Percentiles rank a stretch among this genome's conserved stretches.
Evolutionary conservation across 805 yeast genomes (phyloP).

Genomic region (Kodamaea lidongshanica): DNA sequence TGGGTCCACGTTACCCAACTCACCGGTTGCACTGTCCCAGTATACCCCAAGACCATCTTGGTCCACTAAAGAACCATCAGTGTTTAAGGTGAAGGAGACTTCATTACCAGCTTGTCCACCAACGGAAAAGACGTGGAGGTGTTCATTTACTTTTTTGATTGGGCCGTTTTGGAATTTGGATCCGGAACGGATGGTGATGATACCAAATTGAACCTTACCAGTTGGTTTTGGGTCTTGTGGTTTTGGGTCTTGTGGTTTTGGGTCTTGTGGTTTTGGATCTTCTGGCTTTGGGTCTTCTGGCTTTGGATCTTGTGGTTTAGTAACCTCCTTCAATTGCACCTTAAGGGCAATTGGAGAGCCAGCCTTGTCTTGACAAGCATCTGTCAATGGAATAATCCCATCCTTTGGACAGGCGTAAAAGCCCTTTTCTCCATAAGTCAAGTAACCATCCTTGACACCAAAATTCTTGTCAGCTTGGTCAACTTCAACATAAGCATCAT

Average conservation of each 20-base stretch:
- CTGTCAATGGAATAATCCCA: slow-evolving; percentile 1
- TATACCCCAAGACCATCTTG: slow-evolving; percentile 21
- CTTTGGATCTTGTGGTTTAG: no score
- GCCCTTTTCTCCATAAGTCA: slow-evolving; percentile 7
- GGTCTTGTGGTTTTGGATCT: slow-evolving; percentile 9
- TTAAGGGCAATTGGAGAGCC: slow-evolving; percentile 9
- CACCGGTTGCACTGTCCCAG: slow-evolving; percentile 22
- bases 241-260: slow-evolving; percentile 2
- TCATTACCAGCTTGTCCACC: slow-evolving; percentile 23
- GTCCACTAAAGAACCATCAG: slow-evolving; percentile 21
- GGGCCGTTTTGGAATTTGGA: slow-evolving; percentile 16
- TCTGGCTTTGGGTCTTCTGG: no score
- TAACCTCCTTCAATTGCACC: no score
- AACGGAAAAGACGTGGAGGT: slow-evolving; percentile 26
- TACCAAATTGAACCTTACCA: slow-evolving; percentile 10
- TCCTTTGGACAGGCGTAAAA: slow-evolving; percentile 12
- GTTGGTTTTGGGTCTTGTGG: slow-evolving; percentile 3
- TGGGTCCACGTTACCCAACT: slow-evolving; percentile 25
- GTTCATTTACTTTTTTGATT: slow-evolving; percentile 21
- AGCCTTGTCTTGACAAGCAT: slow-evolving; percentile 6
- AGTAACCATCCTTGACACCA: slow-evolving; percentile 11
- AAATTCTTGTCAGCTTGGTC: slow-evolving; percentile 9
- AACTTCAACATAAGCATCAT: slow-evolving; percentile 5
- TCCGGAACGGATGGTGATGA: slow-evolving; percentile 18
- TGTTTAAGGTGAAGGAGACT: slow-evolving; percentile 15